These are phyloP conservation scores for Cryptosporidium tyzzeri DNA, from an alignment of 169 alveolate species.

Conservation along the genomic window DNA sequence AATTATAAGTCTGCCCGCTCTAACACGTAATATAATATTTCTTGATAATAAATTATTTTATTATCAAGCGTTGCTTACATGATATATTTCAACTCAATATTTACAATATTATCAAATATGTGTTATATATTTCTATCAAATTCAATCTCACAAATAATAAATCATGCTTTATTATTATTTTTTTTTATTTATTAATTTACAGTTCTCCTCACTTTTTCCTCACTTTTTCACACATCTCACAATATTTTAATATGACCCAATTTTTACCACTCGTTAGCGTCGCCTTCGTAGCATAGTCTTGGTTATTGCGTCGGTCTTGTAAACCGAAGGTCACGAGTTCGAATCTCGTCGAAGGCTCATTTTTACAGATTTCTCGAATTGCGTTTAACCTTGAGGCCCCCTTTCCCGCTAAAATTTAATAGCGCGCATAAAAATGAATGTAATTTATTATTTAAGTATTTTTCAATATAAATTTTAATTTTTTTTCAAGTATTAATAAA, in stretches of 20 bases:
- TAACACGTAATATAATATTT: background rate
- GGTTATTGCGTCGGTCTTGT: slow-evolving; percentile 78
- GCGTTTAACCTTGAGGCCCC: too few species aligned
- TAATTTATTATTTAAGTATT: too few species aligned
- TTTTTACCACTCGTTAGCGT: background rate
- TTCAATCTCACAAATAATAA: background rate
- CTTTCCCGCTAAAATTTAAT: too few species aligned
- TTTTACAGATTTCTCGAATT: background rate
- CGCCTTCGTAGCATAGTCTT: slow-evolving; percentile 77
- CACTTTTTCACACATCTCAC: slow-evolving; percentile 10
- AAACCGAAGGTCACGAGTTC: slow-evolving; percentile 79
- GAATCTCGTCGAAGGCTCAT: slow-evolving; percentile 77
- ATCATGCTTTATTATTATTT: background rate
- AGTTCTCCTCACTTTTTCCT: background rate
- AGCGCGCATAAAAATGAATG: too few species aligned
- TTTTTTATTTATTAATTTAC: background rate
- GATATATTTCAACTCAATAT: background rate
- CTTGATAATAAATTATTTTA: too few species aligned
- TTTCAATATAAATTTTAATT: too few species aligned
- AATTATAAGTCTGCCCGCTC: background rate
- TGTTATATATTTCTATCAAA: background rate
- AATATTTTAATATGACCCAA: slow-evolving; percentile 38
- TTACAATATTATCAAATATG: too few species aligned
- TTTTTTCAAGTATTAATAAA: too few species aligned
- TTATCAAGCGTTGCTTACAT: background rate